Evolutionary conservation across 345 rosid genomes (phyloP), one percentile per base, ranked within the genome.

Genomic region (Citrus medica): DNA sequence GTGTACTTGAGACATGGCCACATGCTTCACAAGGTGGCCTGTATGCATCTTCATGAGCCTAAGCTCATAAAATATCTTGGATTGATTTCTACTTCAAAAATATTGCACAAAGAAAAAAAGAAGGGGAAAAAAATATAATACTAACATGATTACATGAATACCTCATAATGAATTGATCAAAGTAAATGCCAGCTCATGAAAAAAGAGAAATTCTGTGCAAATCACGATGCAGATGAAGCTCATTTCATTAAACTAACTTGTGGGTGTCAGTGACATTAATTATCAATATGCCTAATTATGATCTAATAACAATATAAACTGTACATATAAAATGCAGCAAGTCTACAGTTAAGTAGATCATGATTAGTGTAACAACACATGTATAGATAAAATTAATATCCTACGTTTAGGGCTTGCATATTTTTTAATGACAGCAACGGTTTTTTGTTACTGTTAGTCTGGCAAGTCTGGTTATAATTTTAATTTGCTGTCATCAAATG

Each of bases 391-490:
- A 33, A 48, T 27, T 7, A 38, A 46, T 25, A 46, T 30, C 27
- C 24, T 28, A 51, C 3, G 42, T 28, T 71, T 51, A 28, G 62
- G 62, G 25, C 35, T 35, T 33, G 69, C 62, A 42, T 35, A 32
- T 76, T 71, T 71, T 76, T 71, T 70, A 71, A 56, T 72, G 80
- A 46, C 48, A 5, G 62, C 30, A 59, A 75, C 80, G 9, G 83
- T 76, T 79, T 76, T 67, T 80, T 74, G 80, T 79, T 74, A 79
- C 84, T 74, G 80, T 79, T 74, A 77, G 75, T 70, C 70, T 77
- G 80, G 80, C 83, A 65, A 56, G n/a, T 35, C 63, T 77, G 28
- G 33, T 67, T 73, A 33, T 74, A 61, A 27, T 77, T 76, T 67
- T 17, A 51, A 51, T 51, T 4, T 35, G 32, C 46, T 76, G 70